Evolutionary conservation across 768 basidiomycete species (phyloP), one percentile per base, ranked within the genome.

Genomic region (Suillus cothurnatus): DNA sequence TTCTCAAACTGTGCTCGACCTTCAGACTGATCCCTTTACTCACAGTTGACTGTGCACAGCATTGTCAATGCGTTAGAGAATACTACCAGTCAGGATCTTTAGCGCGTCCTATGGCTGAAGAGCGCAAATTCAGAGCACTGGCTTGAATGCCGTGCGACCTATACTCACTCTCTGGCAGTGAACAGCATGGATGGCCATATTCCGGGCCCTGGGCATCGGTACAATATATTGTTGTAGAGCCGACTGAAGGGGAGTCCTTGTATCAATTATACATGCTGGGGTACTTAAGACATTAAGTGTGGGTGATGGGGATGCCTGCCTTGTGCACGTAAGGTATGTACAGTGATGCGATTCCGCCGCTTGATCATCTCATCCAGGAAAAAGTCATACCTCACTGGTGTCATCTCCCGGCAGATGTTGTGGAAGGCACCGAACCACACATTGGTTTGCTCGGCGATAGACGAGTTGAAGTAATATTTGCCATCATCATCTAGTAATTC

Each of bases 171-270:
- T 21, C 86, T 99, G 34, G 97, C 94, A 6, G 93, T 97, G 64
- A 99, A 93, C 76, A 97, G 94, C 74, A 99, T 99, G 96, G 95
- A 97, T 67, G 97, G 97, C 9, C 95, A 99, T 78, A 98, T 99
- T 66, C 84, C 98, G 61, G 97, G 97, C 43, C 81, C 99, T 12
- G 97, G 97, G n/a, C 97, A 99, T 78, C 90, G 97, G n/a, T n/a
- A n/a, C n/a, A n/a, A n/a, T 32, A 32, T 32, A 32, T 32, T 32
- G 32, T 32, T 7, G 32, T 32, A 32, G 32, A 32, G 32, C 32
- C 32, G 32, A 32, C 32, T 7, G 32, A 32, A 32, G 32, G 32
- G 32, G 32, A 32, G 32, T 32, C 32, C 32, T 32, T 34, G 5
- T 34, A 9, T 34, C 34, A 9, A 34, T 34, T 34, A 34, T 34